Evolutionary conservation across 1,284 basidiomycete genomes (phyloP), one percentile per base, ranked within the genome.

Genomic region (Sutorius eximius): DNA sequence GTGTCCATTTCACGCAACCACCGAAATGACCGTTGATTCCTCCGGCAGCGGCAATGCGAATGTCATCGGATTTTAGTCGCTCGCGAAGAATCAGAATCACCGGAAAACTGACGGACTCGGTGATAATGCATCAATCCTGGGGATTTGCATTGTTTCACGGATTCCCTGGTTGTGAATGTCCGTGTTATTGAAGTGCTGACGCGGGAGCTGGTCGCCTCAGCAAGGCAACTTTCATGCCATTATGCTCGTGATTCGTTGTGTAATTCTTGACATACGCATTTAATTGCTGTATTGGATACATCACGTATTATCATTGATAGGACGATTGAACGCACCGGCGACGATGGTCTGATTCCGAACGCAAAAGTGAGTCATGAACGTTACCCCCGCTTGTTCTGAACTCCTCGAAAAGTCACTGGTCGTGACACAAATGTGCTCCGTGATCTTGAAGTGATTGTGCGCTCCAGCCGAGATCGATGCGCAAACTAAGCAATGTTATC

Each of bases 31-130:
- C 4, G 2, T 32, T 66, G 9, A 64, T 32, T 3, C 30, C n/a
- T 41, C 20, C 4, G 27, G 18, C 29, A 59, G 64, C 15, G 44
- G 20, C 40, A 47, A 44, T 64, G 61, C 8, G 42, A 54, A 45
- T 63, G 64, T 16, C 30, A 22, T 41, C 41, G 47, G 7, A 34
- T 11, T 4, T 37, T 3, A 2, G 9, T 22, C 5, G 8, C 30
- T 33, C 30, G 1, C 3, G 61, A 52, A 22, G 55, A 53, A 22
- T 3, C 13, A 13, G 22, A 24, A 24, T 24, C 22, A 24, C 22
- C 43, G 15, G 20, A 46, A 34, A 11, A 22, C 3, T 10, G 4
- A 18, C 44, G 45, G 11, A 38, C 9, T 33, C 49, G 9, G 5
- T 8, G 41, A 24, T 18, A 6, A 22, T 18, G 22, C 33, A 32